phyloP scores from a whole-genome alignment of 2,329 filamentous ascomycete species.

The Stachybotrys echinatus region DNA sequence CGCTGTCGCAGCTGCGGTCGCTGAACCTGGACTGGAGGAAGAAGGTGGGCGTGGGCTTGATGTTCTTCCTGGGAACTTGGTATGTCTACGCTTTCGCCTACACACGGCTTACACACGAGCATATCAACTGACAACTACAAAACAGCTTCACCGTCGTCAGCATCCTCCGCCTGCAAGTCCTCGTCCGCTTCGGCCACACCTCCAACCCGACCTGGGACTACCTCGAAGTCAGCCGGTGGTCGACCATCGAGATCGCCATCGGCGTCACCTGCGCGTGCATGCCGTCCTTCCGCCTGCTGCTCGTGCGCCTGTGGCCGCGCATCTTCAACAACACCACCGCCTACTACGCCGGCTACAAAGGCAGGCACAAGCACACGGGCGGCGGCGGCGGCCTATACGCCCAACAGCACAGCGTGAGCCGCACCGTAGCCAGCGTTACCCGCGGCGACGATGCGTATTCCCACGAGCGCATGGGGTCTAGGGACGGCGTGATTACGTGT shows the following conservation, averaged over 20 bases:
- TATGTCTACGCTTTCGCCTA: conserved; percentile 10
- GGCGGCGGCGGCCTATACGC: neutral
- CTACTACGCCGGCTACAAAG: neutral
- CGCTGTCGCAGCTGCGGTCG: conserved; percentile 31
- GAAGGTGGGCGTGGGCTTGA: conserved; percentile 36
- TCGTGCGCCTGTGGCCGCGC: neutral
- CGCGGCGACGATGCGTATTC: neutral
- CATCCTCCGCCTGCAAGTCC: conserved; percentile 18
- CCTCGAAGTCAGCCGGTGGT: conserved; percentile 17
- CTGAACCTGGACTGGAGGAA: conserved; percentile 36
- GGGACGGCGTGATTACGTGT: neutral
- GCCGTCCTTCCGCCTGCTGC: conserved; percentile 18
- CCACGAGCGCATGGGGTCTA: neutral
- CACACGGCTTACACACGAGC: neutral
- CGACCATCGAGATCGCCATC: conserved; percentile 22
- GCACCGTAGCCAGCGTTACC: neutral
- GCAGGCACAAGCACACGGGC: neutral
- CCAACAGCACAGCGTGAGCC: neutral
- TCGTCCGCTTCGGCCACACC: conserved; percentile 16
- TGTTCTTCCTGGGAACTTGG: conserved; percentile 40
- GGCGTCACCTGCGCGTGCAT: conserved; percentile 24
- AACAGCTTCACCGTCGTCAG: conserved; percentile 21
- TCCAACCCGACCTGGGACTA: conserved; percentile 19
- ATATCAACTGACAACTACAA: neutral
- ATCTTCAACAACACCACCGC: neutral